These are phyloP conservation scores for Schizosaccharomyces pombe DNA, from an alignment of 805 yeast species.

Conservation along the genomic window DNA sequence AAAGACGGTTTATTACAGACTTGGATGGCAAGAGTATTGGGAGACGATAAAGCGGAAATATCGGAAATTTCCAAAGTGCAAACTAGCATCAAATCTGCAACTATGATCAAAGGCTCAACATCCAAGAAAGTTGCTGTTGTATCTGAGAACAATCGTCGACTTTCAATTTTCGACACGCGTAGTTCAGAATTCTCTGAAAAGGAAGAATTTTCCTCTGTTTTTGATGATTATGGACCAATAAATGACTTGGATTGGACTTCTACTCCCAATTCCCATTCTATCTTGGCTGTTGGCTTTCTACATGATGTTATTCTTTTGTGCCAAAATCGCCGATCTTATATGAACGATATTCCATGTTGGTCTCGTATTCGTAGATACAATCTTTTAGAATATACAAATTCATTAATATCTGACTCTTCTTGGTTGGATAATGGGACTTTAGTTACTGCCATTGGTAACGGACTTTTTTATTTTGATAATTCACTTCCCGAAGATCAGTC, in stretches of 20 bases:
- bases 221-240: constrained; percentile 20
- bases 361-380: constrained; percentile 40
- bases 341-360: constrained; percentile 57
- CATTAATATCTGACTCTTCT: constrained; percentile 64
- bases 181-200: constrained; percentile 31
- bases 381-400: constrained; percentile 27
- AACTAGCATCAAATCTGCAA: constrained; percentile 32
- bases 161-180: constrained; percentile 62
- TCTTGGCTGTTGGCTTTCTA: constrained; percentile 59
- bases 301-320: constrained; percentile 43
- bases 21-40: constrained; percentile 21
- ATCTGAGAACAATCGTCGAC: constrained; percentile 24
- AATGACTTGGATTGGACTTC: constrained; percentile 77
- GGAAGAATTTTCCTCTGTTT: constrained; percentile 24
- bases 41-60: constrained; percentile 25
- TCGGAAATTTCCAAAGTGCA: constrained; percentile 24
- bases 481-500: constrained; percentile 27
- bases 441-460: constrained; percentile 75
- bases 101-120: constrained; percentile 48
- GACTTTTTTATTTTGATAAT: constrained; percentile 61
- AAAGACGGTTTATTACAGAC: constrained; percentile 25
- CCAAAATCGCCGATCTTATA: constrained; percentile 71
- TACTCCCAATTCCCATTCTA: constrained; percentile 37
- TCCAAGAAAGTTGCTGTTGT: constrained; percentile 54
- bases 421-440: constrained; percentile 66